These are phyloP conservation scores for Coprinopsis cinerea DNA, from an alignment of 768 basidiomycete species.

Conservation along the genomic window DNA sequence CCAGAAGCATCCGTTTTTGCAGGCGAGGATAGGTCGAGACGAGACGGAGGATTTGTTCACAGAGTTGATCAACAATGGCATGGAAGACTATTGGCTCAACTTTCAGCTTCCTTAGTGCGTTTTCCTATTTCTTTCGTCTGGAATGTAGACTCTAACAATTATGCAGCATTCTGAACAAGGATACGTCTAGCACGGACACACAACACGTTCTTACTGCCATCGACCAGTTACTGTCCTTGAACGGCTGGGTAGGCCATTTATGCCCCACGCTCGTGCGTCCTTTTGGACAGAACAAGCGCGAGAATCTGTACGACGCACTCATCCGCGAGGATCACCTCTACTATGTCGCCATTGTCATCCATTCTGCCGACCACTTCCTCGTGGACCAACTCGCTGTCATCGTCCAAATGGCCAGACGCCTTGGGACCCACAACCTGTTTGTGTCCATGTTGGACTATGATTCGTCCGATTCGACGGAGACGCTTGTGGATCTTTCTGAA, in stretches of 20 bases:
- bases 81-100: slow-evolving; percentile 84
- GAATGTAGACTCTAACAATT: neutral
- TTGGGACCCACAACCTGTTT: slow-evolving; percentile 87
- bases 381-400: slow-evolving; percentile 98
- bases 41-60: slow-evolving; percentile 76
- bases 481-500: slow-evolving; percentile 90
- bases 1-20: slow-evolving; percentile 82
- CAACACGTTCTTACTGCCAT: slow-evolving; percentile 87
- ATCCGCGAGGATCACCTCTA: slow-evolving; percentile 79
- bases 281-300: slow-evolving; percentile 84
- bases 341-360: slow-evolving; percentile 91
- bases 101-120: slow-evolving; percentile 90
- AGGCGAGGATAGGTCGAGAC: slow-evolving; percentile 84
- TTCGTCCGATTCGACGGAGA: slow-evolving; percentile 92
- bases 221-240: slow-evolving; percentile 90
- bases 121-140: neutral
- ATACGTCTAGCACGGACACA: slow-evolving; percentile 84
- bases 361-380: slow-evolving; percentile 98
- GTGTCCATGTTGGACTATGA: slow-evolving; percentile 98
- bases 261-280: slow-evolving; percentile 94
- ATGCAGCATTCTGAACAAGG: slow-evolving; percentile 68
- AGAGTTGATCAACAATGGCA: slow-evolving; percentile 68
- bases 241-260: slow-evolving; percentile 96
- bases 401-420: slow-evolving; percentile 87
- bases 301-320: slow-evolving; percentile 87